Evolutionary conservation across 2,329 filamentous ascomycete genomes (phyloP).

Genomic region (Diaporthe amygdali): DNA sequence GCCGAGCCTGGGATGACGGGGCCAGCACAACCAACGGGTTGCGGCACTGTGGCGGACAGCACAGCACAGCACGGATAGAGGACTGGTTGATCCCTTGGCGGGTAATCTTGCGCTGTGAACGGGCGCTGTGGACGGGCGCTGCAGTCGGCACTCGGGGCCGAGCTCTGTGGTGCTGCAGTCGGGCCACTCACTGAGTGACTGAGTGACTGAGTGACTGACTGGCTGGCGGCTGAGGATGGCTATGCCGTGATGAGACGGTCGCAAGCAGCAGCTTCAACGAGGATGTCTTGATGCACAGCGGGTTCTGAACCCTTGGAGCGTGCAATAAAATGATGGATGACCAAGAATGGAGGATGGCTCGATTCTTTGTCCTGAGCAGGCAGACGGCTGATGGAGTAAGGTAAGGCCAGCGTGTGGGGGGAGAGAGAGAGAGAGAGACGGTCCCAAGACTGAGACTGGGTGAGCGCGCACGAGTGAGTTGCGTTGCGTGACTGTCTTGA

Average conservation of each 20-base stretch:
- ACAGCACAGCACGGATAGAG: background rate
- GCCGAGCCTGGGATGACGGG: conserved; percentile 6
- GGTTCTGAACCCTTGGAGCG: background rate
- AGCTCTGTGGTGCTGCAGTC: background rate
- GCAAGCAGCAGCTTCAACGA: background rate
- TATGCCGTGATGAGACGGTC: background rate
- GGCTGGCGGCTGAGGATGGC: background rate
- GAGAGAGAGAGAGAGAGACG: too few species aligned
- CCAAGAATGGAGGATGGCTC: background rate
- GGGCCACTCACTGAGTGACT: background rate
- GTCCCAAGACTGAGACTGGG: background rate
- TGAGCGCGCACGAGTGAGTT: background rate
- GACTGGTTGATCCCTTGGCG: background rate
- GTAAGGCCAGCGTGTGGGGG: background rate
- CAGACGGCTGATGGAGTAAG: background rate
- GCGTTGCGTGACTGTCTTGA: background rate
- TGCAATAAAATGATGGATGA: background rate
- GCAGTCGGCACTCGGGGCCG: background rate
- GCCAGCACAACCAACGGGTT: background rate
- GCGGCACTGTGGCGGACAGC: background rate
- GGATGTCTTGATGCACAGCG: background rate
- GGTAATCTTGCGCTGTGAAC: background rate
- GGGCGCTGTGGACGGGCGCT: background rate
- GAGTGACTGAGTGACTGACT: too few species aligned
- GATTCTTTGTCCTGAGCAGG: background rate